Evolutionary conservation across 345 rosid genomes (phyloP).

Genomic region (Anastatica hierochuntica): DNA sequence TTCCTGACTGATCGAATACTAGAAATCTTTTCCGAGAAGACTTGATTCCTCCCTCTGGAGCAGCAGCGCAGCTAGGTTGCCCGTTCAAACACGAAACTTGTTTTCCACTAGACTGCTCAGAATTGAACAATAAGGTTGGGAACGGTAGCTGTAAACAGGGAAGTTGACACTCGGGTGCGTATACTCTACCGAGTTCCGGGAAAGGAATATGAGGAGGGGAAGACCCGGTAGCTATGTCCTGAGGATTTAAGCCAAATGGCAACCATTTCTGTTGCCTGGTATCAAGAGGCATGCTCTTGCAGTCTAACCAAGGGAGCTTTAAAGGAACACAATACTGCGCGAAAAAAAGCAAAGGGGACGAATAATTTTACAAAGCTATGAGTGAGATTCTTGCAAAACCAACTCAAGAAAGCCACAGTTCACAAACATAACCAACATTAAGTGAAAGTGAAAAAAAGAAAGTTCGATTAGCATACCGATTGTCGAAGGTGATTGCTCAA

Average conservation of each 20-base stretch:
- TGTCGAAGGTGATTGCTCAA: conserved; percentile 25
- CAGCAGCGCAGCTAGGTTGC: conserved; percentile 7
- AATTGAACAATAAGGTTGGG: conserved; percentile 26
- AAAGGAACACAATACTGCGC: conserved; percentile 23
- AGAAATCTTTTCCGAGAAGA: conserved; percentile 34
- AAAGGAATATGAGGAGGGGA: conserved; percentile 24
- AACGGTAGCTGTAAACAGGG: conserved; percentile 28
- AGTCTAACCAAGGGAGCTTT: conserved; percentile 31
- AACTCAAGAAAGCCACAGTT: not conserved
- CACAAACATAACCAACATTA: not conserved
- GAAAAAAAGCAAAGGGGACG: conserved; percentile 2
- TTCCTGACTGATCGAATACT: conserved; percentile 64
- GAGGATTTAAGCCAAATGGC: conserved; percentile 33
- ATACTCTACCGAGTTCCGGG: conserved; percentile 28
- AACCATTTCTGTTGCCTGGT: conserved; percentile 32
- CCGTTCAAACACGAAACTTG: conserved; percentile 21
- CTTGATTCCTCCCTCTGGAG: conserved; percentile 16
- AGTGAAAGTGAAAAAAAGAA: not conserved
- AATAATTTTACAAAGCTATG: conserved; percentile 30
- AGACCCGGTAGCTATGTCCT: conserved; percentile 29
- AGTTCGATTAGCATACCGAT: conserved; percentile 33
- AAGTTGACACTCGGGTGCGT: conserved; percentile 32
- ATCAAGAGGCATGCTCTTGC: conserved; percentile 40
- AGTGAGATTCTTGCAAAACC: conserved; percentile 9
- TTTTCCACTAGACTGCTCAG: conserved; percentile 22